Evolutionary conservation across 805 yeast genomes (phyloP), one percentile per base, ranked within the genome.

Genomic region (Suhomyces emberorum): DNA sequence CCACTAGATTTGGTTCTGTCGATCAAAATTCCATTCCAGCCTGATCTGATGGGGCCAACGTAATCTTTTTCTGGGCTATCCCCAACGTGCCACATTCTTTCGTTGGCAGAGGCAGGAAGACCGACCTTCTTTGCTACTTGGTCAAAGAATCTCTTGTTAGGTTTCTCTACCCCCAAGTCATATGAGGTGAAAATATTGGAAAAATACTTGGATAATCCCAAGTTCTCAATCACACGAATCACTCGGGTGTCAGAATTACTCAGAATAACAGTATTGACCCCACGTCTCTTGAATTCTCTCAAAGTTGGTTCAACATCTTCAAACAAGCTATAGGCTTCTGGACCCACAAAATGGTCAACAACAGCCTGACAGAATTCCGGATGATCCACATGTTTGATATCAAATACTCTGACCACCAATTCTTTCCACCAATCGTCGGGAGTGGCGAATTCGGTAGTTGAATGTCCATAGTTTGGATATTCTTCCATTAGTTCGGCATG

Each of bases 401-500:
- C 47, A 46, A 76, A 79, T 4, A 77, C 45, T 15, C 58, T 47
- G 10, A 57, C 61, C 1, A 81, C 66, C 23, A 82, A 54, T 19
- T 64, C 57, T 28, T 55, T 55, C 91, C 91, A 83, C 84, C 88
- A 83, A 22, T 60, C 58, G 18, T 60, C 61, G 25, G 54, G 35
- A 12, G 48, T 38, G 1, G 32, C 15, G 25, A 65, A 49, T 7
- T 45, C 43, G 1, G 39, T 30, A 17, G 49, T 46, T 18, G 37
- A 25, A 42, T 77, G 78, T 1, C 91, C 91, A 50, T 79, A 83
- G 48, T 81, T 79, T 7, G 89, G 88, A 47, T 60, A 74, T 41
- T 59, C 35, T 4, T 29, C 23, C 23, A 58, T 52, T 46, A 77
- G 46, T 10, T 54, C 47, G 17, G 61, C 48, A 55, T 69, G 75